phyloP scores from a whole-genome alignment of 371 early-diverging fungal genomes.

The Phascolomyces articulosus region DNA sequence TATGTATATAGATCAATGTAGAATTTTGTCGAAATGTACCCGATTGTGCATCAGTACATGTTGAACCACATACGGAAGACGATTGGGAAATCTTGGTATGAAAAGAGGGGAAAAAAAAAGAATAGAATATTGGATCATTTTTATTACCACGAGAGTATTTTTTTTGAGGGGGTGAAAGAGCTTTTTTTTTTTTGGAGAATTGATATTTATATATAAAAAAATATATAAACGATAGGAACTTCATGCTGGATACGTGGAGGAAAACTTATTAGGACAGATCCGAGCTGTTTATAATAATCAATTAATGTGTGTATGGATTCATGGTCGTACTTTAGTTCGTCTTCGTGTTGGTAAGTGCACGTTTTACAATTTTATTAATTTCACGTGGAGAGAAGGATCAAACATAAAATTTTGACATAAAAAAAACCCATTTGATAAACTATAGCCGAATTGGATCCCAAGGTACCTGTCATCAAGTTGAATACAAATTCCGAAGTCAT shows the following conservation, averaged over 20 bases:
- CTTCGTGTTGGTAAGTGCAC: constrained; percentile 54
- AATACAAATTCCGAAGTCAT: constrained; percentile 76
- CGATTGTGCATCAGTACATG: constrained; percentile 67
- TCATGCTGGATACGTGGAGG: constrained; percentile 82
- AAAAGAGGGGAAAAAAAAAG: not conserved
- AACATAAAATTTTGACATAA: no score
- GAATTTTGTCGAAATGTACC: constrained; percentile 65
- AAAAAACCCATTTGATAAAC: no score
- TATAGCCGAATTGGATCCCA: constrained; percentile 65
- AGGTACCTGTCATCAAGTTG: constrained; percentile 59
- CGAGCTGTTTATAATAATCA: constrained; percentile 71
- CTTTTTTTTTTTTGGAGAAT: no score
- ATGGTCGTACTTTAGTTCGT: constrained; percentile 63
- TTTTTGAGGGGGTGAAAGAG: no score
- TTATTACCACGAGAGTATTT: no score
- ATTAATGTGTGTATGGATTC: constrained; percentile 76
- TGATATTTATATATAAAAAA: not conserved
- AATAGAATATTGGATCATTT: no score
- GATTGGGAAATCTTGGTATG: constrained; percentile 89
- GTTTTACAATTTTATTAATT: no score
- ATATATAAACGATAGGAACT: constrained; percentile 75
- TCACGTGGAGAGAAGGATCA: no score
- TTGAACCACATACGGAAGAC: constrained; percentile 79
- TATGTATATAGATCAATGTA: constrained; percentile 63
- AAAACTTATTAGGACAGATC: constrained; percentile 76